phyloP scores from a whole-genome alignment of 805 yeast species.

The Saccharomycopsis vini region DNA sequence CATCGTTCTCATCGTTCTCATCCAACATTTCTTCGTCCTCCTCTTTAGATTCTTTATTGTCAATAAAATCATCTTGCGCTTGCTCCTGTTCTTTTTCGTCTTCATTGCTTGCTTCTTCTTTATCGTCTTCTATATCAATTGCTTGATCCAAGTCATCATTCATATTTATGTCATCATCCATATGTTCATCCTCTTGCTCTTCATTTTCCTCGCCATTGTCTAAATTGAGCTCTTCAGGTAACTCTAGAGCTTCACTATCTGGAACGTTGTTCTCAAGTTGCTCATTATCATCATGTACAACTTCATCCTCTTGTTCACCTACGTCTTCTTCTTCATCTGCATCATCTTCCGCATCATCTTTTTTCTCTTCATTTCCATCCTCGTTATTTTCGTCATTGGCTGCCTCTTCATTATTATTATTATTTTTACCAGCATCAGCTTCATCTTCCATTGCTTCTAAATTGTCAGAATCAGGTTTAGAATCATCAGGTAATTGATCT shows the following conservation, averaged over 20 bases:
- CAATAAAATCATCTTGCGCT: constrained; percentile 23
- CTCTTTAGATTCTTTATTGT: constrained; percentile 22
- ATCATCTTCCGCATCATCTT: constrained; percentile 40
- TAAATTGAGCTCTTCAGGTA: constrained; percentile 86
- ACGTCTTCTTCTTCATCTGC: constrained; percentile 35
- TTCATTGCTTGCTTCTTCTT: constrained; percentile 24
- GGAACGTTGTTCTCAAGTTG: constrained; percentile 68
- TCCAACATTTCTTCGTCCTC: constrained; percentile 26
- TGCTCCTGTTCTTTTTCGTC: constrained; percentile 29
- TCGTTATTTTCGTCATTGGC: constrained; percentile 28
- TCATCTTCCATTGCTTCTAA: constrained; percentile 35
- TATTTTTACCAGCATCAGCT: constrained; percentile 25
- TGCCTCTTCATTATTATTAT: constrained; percentile 25
- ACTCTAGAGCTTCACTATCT: constrained; percentile 76
- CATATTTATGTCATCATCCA: constrained; percentile 23
- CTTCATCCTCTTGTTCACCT: constrained; percentile 44
- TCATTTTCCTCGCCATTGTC: constrained; percentile 68
- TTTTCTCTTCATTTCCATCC: constrained; percentile 30
- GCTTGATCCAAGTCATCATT: constrained; percentile 19
- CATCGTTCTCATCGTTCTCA: constrained; percentile 23
- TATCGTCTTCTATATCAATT: constrained; percentile 24
- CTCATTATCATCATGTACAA: constrained; percentile 55
- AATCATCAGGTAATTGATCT: constrained; percentile 55
- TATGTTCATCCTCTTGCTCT: constrained; percentile 30
- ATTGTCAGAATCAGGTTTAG: constrained; percentile 46